Evolutionary conservation across 495 filamentous ascomycete genomes (phyloP).

Genomic region (Penicillium nucicola): DNA sequence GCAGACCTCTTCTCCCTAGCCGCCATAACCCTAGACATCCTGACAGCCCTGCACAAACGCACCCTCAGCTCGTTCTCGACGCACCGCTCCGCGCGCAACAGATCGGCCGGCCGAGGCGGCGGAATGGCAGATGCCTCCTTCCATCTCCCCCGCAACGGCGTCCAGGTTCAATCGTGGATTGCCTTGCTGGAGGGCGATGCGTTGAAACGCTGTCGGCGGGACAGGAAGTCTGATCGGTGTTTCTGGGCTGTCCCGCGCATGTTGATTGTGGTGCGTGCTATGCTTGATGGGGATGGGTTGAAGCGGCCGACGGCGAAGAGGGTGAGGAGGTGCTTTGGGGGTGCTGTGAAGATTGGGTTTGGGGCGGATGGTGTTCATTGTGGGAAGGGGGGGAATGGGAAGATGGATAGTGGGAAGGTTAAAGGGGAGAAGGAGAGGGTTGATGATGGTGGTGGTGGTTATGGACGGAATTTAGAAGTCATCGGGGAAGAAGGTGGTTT

Average conservation of each 20-base stretch:
- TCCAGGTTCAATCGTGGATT: conserved; percentile 78
- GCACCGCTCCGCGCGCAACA: conserved; percentile 71
- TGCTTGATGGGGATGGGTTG: conserved; percentile 39
- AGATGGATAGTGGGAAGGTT: neutral
- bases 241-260: conserved; percentile 40
- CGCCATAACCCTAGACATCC: conserved; percentile 62
- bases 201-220: conserved; percentile 42
- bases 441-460: neutral
- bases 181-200: conserved; percentile 63
- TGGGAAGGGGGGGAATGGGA: neutral
- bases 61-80: conserved; percentile 66
- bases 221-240: conserved; percentile 43
- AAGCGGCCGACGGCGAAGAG: conserved; percentile 34
- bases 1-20: conserved; percentile 44
- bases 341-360: conserved; percentile 10
- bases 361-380: conserved; percentile 12
- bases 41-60: conserved; percentile 75
- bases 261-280: conserved; percentile 41
- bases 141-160: conserved; percentile 66
- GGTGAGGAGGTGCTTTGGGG: conserved; percentile 23
- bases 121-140: conserved; percentile 77
- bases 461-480: neutral
- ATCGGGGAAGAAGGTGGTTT: neutral
- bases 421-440: neutral
- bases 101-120: conserved; percentile 60